phyloP scores from a whole-genome alignment of 306 rosid genomes.

The Astragalus glycyphyllos region DNA sequence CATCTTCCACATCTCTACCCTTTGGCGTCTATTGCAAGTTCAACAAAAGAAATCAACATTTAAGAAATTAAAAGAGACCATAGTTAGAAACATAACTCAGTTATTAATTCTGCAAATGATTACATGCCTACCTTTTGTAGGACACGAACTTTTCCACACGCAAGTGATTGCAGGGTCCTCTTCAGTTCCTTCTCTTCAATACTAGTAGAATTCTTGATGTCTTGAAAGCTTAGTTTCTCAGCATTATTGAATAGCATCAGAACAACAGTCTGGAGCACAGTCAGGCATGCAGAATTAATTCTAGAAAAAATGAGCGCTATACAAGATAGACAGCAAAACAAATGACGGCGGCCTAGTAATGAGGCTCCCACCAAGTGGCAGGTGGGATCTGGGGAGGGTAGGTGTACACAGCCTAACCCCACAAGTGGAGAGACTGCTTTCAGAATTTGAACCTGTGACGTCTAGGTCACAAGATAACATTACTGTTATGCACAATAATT shows the following conservation, averaged over 20 bases:
- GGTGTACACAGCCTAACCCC: too few species aligned
- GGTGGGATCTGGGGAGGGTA: too few species aligned
- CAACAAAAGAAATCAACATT: constrained; percentile 38
- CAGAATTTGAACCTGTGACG: too few species aligned
- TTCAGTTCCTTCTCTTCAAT: constrained; percentile 97
- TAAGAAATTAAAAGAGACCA: constrained; percentile 18
- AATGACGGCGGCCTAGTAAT: neutral
- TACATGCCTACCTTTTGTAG: constrained; percentile 74
- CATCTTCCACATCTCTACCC: constrained; percentile 97
- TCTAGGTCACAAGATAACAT: too few species aligned
- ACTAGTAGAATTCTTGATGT: constrained; percentile 82
- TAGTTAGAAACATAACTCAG: constrained; percentile 10
- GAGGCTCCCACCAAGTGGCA: too few species aligned
- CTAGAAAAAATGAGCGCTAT: constrained; percentile 7
- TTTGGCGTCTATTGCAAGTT: constrained; percentile 70
- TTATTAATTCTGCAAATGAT: constrained; percentile 35
- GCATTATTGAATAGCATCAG: constrained; percentile 97
- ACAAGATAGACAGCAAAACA: constrained; percentile 31
- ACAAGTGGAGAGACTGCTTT: too few species aligned
- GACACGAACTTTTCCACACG: constrained; percentile 99
- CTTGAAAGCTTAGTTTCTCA: constrained; percentile 93
- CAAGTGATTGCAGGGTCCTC: constrained; percentile 98
- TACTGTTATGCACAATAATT: too few species aligned
- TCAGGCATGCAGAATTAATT: constrained; percentile 35
- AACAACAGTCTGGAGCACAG: constrained; percentile 81